Conservation (phyloP, 2,329 filamentous ascomycete species). For the Nectriaceae sp. region DNA sequence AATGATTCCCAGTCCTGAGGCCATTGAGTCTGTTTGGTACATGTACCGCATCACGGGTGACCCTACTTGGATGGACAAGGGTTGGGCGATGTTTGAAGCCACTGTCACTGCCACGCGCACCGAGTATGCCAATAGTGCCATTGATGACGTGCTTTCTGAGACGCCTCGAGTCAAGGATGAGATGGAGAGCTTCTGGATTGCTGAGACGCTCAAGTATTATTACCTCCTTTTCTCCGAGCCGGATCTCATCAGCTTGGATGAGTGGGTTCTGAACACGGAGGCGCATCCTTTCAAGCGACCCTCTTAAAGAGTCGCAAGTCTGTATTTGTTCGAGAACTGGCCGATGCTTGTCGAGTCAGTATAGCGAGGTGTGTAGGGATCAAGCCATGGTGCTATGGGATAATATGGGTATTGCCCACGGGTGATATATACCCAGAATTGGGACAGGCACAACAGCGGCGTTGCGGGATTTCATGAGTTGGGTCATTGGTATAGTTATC, state of each 20-base stretch:
- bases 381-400: too few relatives aligned
- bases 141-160: conserved; percentile 59
- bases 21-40: conserved; percentile 86
- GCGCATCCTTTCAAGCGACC: conserved; percentile 59
- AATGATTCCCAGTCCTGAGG: conserved; percentile 64
- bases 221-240: conserved; percentile 77
- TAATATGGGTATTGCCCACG: background rate
- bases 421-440: background rate
- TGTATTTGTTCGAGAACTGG: background rate
- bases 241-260: conserved; percentile 65
- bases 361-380: too few relatives aligned
- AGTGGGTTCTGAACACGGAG: conserved; percentile 68
- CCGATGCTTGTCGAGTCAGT: background rate
- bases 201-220: conserved; percentile 91
- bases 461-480: background rate
- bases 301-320: conserved; percentile 18
- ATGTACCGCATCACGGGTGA: conserved; percentile 90
- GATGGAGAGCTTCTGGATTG: conserved; percentile 91
- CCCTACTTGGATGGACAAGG: conserved; percentile 72
- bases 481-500: background rate
- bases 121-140: conserved; percentile 68
- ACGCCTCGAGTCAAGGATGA: conserved; percentile 52
- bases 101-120: conserved; percentile 69
- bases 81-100: conserved; percentile 82
- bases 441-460: background rate